Base-by-base conservation (phyloP, 176 grass and related monocot species). In the Stipa capillata region DNA sequence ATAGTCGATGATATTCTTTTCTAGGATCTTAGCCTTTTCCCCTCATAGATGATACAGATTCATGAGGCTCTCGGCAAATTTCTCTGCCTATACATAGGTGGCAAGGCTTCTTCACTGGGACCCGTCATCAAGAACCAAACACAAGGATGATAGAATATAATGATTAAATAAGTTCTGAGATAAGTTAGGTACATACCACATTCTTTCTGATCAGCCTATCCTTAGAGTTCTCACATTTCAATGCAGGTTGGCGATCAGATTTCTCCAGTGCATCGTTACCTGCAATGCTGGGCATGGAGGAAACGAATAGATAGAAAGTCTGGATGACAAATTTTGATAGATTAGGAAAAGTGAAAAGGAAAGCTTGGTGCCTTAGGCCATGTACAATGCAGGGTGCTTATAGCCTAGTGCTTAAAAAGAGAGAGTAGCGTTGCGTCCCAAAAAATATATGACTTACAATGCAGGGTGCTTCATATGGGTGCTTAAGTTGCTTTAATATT, bases 141-240 rank as follows among this genome's bases (percentile, higher is more conserved):
- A n/a, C n/a, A 61, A 44, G 15, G 20, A 49, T 68, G 17, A 64
- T 59, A 34, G 25, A 33, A 47, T 48, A 23, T 32, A 21, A 67
- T 61, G 20, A 29, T 17, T 23, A 55, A 78, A 23, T 67, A 48
- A 69, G 24, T 17, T 47, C 53, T 65, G 11, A 1, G 48, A 32
- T 8, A 18, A 48, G 15, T 40, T 42, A 16, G 6, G 6, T 7
- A 16, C 85, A 69, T 92, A 86, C 78, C 88, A 83, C 78, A 65
- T 92, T 88, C 66, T 88, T 88, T 61, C 85, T 79, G 78, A 88
- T 83, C 64, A 88, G 27, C 31, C 75, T 79, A 63, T 92, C 85
- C 41, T 88, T 83, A 86, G 86, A 64, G 82, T 87, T 80, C 86
- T 41, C 10, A 50, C 24, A 56, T 56, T 56, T 56, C 9, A 88